Evolutionary conservation across 2,329 filamentous ascomycete genomes (phyloP).

Genomic region (Aspergillus persii): DNA sequence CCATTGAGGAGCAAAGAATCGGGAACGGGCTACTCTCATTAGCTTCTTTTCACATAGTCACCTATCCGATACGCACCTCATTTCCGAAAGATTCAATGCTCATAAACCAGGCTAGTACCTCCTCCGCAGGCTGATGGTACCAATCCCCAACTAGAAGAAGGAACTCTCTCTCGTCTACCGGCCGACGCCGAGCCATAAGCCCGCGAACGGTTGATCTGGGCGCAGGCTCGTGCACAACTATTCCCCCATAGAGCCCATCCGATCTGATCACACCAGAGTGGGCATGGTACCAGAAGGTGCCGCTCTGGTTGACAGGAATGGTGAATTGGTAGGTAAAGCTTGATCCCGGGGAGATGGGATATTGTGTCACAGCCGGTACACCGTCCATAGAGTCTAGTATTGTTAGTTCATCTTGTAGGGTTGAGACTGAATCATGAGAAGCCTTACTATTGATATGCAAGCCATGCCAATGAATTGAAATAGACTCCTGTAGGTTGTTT

Average conservation of each 20-base stretch:
- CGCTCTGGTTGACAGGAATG: constrained; percentile 37
- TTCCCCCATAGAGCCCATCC: constrained; percentile 49
- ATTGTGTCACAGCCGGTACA: constrained; percentile 64
- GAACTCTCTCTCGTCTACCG: constrained; percentile 40
- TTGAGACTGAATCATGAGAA: background rate
- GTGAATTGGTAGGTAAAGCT: constrained; percentile 44
- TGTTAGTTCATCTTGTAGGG: background rate
- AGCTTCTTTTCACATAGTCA: background rate
- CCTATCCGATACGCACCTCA: constrained; percentile 28
- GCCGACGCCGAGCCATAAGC: constrained; percentile 13
- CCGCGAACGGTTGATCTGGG: constrained; percentile 19
- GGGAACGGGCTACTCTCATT: constrained; percentile 43
- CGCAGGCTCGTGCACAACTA: constrained; percentile 46
- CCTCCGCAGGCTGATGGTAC: constrained; percentile 45
- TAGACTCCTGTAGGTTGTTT: constrained; percentile 42
- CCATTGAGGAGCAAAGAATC: constrained; percentile 51
- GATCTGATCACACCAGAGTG: constrained; percentile 44
- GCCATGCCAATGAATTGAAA: constrained; percentile 51
- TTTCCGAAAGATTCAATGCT: constrained; percentile 45
- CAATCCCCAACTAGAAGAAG: constrained; percentile 51
- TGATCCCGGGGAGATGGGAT: constrained; percentile 60
- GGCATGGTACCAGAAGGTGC: constrained; percentile 52
- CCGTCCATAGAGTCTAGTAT: constrained; percentile 62
- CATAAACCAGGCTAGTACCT: constrained; percentile 47
- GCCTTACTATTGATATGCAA: constrained; percentile 40